Evolutionary conservation across 2,329 filamentous ascomycete genomes (phyloP), one percentile per base, ranked within the genome.

Genomic region (Xylaria sp.): DNA sequence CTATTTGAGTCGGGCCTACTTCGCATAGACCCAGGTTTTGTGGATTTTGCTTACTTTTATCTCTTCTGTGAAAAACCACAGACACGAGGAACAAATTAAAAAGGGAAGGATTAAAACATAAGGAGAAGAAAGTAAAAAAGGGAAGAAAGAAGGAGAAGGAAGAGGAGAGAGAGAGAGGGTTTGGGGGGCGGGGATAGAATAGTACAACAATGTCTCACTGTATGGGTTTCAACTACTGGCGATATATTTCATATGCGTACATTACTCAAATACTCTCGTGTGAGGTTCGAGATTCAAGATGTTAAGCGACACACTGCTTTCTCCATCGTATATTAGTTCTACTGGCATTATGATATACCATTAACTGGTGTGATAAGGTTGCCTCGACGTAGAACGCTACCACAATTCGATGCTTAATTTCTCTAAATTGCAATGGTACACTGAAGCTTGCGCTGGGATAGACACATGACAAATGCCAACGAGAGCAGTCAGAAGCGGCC

Each of bases 11-110:
- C 57, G 64, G 57, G 39, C 41, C 33, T 60, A 60, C 23, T 49
- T 66, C 58, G 54, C 36, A 55, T 20, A 54, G 23, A 55, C 49
- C 33, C 31, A 23, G 9, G 18, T 3, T 46, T 51, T 46, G 49
- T 23, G 36, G 28, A 52, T 39, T 23, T 28, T 31, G 20, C 33
- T 55, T 55, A 10, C 18, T 33, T 43, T 18, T 41, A 12, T 33
- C 9, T 13, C 15, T 2, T 36, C 33, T 10, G 33, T 10, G 33
- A 36, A 9, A 36, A 9, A 9, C 1, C 9, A 36, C 10, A 36
- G 33, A 10, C 8, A 7, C 33, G 33, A 36, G 7, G 8, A 36
- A 10, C 33, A 10, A 36, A 36, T 10, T 10, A 8, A 36, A 36
- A 36, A 36, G 28, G 28, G 28, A 28, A 28, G 28, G 28, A 28